phyloP scores from a whole-genome alignment of 2,329 filamentous ascomycete species.

The Colletotrichum orchidophilum region DNA sequence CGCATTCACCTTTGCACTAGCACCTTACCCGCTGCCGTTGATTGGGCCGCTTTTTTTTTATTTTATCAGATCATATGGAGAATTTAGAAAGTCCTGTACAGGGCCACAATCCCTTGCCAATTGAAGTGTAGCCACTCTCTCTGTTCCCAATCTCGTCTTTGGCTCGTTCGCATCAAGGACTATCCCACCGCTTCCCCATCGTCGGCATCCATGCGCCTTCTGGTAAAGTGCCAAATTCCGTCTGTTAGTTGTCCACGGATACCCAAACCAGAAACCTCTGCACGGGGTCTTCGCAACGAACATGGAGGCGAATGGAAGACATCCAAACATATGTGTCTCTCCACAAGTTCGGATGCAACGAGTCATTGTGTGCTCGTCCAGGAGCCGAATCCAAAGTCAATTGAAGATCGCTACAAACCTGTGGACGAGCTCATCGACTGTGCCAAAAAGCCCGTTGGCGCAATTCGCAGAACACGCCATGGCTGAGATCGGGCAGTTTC shows the following conservation, averaged over 20 bases:
- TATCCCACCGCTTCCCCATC: slow-evolving; percentile 4
- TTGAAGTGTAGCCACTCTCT: slow-evolving; percentile 10
- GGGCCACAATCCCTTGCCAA: slow-evolving; percentile 15
- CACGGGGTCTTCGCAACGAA: not conserved
- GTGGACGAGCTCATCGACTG: not conserved
- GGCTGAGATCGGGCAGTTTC: slow-evolving; percentile 7
- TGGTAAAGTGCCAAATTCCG: not conserved
- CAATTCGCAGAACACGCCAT: not conserved
- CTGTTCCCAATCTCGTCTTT: not conserved
- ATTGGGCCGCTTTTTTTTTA: slow-evolving; percentile 4
- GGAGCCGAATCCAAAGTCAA: not conserved
- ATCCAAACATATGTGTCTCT: not conserved
- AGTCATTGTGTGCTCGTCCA: not conserved
- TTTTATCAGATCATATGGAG: slow-evolving; percentile 27
- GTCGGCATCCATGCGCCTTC: not conserved
- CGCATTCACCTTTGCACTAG: slow-evolving; percentile 24
- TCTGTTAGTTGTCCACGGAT: not conserved
- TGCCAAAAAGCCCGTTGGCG: not conserved
- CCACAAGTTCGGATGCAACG: slow-evolving; percentile 1
- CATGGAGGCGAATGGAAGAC: not conserved
- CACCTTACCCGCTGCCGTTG: not conserved
- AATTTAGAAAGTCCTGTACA: slow-evolving; percentile 15
- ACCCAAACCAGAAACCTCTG: not conserved
- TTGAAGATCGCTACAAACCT: not conserved
- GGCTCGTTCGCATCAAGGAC: not conserved